Percentiles rank a stretch among this genome's conserved stretches.
Evolutionary conservation across 129 eudicot genomes (phyloP).

Genomic region (Apium graveolens): DNA sequence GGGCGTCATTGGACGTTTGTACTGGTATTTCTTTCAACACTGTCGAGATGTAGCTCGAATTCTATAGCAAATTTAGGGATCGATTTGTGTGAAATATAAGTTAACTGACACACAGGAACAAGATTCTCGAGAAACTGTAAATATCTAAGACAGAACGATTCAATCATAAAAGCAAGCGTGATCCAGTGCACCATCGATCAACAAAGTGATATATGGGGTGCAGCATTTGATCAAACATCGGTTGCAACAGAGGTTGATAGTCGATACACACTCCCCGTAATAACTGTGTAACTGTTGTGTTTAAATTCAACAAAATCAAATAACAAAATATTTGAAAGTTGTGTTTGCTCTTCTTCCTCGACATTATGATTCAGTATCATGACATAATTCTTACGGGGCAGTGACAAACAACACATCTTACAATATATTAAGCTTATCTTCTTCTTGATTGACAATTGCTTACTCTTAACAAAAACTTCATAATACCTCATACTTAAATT

Average conservation of each 20-base stretch:
- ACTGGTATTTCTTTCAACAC: too few relatives aligned
- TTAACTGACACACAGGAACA: background rate
- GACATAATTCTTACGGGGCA: background rate
- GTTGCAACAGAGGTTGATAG: background rate
- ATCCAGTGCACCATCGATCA: background rate
- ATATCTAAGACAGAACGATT: background rate
- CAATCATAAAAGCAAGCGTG: too few relatives aligned
- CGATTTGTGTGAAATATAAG: too few relatives aligned
- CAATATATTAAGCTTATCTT: background rate
- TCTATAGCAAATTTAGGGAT: too few relatives aligned
- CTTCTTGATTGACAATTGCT: background rate
- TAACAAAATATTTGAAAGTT: background rate
- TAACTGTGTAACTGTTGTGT: background rate
- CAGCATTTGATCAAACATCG: background rate
- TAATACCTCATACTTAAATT: background rate
- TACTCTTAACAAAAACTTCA: slow-evolving; percentile 1
- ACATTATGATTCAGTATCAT: background rate
- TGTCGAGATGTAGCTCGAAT: too few relatives aligned
- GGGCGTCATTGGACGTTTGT: too few relatives aligned
- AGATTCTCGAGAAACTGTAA: background rate
- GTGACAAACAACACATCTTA: background rate
- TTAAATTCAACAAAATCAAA: background rate
- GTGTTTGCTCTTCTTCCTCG: background rate
- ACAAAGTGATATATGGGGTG: background rate
- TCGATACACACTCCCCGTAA: background rate